Conservation (phyloP, 306 rosid species). For the Lathyrus aphaca region DNA sequence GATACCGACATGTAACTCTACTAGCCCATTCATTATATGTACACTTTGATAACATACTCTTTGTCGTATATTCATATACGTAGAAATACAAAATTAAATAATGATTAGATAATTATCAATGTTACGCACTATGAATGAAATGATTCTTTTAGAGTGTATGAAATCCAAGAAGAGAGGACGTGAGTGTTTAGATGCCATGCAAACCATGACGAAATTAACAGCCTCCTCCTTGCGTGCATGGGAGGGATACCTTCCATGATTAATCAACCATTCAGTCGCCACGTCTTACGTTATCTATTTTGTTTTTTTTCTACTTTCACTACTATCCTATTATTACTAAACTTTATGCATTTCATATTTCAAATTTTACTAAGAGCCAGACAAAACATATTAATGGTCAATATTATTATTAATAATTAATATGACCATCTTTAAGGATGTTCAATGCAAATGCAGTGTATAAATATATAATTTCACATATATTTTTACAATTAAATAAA, state of each 20-base stretch:
- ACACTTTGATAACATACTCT: background rate
- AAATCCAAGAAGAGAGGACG: constrained; percentile 59
- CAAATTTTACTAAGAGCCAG: background rate
- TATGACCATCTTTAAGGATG: too few species aligned
- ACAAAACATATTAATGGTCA: background rate
- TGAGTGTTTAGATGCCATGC: constrained; percentile 58
- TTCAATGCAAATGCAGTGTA: too few species aligned
- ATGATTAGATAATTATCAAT: background rate
- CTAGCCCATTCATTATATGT: background rate
- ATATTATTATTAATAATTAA: too few species aligned
- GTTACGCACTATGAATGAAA: background rate
- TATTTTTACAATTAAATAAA: too few species aligned
- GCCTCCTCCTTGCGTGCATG: constrained; percentile 73
- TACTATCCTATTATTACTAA: background rate
- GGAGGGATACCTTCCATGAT: constrained; percentile 50
- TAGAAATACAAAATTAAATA: background rate
- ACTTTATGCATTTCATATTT: background rate
- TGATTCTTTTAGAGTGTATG: constrained; percentile 32
- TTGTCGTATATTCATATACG: background rate
- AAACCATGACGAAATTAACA: constrained; percentile 48
- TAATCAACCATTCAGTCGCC: constrained; percentile 51
- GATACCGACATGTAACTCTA: background rate
- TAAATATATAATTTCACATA: too few species aligned
- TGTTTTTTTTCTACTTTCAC: constrained; percentile 30
- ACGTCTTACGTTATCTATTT: constrained; percentile 56